Evolutionary conservation across 495 filamentous ascomycete species (phyloP), one percentile per base, ranked within the genome.

Genomic region (Aspergillus biplanus): DNA sequence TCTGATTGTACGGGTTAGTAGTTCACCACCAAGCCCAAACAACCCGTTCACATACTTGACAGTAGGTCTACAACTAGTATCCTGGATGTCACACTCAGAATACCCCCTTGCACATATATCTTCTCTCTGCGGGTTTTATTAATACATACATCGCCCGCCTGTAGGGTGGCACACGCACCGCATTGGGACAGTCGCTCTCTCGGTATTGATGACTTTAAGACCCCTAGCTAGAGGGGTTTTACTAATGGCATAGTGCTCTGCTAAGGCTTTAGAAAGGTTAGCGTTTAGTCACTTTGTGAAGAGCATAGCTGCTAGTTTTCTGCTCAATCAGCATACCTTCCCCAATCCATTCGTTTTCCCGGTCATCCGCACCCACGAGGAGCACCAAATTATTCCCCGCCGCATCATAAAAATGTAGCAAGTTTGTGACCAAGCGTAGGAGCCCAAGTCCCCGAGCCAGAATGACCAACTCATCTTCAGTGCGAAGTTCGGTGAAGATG

Each of bases 381-480:
- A 99, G 78, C 33, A 98, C 87, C 49, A 99, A 74, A 72, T 97
- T 97, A 75, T 93, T 93, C 6, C 96, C 95, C 7, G 92, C 92
- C 4, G 92, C 94, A 82, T 99, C 95, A 77, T 97, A 97, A 21
- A 93, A 92, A 73, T 99, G 96, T 37, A 99, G 86, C 8, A 99
- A 85, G 72, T 97, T 98, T 15, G 92, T 96, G 62, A 97, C 85
- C 16, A 98, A 80, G 53, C 92, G 92, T 58, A 97, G 84, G 16
- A 98, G 87, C 57, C 95, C 95, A 16, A 98, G 87, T 67, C 95
- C 95, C 57, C 93, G 90, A 4, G 93, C 94, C 42, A 97, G 83
- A 46, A 98, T 81, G 67, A 97, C 87, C 65, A 98, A 87, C 76
- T 94, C 91, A 91, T 99, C 95, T 77, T 97, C 91, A 56, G 86